Base-by-base conservation (phyloP, 2,329 filamentous ascomycete genomes). In the Colletotrichum agaves region DNA sequence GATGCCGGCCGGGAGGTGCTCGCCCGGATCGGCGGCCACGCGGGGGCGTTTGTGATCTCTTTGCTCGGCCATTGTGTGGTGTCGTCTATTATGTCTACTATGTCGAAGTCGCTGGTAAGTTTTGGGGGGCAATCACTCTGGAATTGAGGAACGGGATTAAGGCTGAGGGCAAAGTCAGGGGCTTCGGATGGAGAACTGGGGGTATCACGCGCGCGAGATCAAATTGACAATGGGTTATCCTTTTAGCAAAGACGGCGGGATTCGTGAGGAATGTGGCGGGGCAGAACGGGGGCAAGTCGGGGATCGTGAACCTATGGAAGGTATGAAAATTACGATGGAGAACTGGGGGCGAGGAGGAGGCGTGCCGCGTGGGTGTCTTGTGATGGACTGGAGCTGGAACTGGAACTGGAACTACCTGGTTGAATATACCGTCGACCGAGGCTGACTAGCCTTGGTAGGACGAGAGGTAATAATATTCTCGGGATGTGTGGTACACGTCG, bases 1-100 rank as follows among this genome's bases (percentile, higher is more conserved):
- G 33, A 79, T 76, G 61, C 74, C 76, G 8, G 69, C 56, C 4
- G 78, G 77, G n/a, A 79, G 74, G 63, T 73, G 69, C 27, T 70
- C 68, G 27, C 52, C 61, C 13, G 59, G 53, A 33, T 63, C 56
- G 50, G 63, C 61, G 46, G 59, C 67, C 19, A 58, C 43, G 56
- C 65, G 65, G 13, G 52, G 37, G 50, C 66, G 56, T 27, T 69
- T 69, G 37, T 57, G n/a, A 12, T 69, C 65, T 61, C 56, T 47
- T 13, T 63, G 49, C n/a, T 61, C 68, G 43, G 65, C 46, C 68
- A 69, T 69, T 31, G 47, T 56, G 55, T 49, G 39, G 17, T 35
- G 4, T n/a, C 31, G 13, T 46, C 23, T 53, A 27, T 7, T 7
- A 4, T 13, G 61, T 17, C 33, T 23, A 46, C 6, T 10, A 17